Evolutionary conservation across 352 stramenopile genomes (phyloP).

Genomic region (Halophytophthora batemanensis): DNA sequence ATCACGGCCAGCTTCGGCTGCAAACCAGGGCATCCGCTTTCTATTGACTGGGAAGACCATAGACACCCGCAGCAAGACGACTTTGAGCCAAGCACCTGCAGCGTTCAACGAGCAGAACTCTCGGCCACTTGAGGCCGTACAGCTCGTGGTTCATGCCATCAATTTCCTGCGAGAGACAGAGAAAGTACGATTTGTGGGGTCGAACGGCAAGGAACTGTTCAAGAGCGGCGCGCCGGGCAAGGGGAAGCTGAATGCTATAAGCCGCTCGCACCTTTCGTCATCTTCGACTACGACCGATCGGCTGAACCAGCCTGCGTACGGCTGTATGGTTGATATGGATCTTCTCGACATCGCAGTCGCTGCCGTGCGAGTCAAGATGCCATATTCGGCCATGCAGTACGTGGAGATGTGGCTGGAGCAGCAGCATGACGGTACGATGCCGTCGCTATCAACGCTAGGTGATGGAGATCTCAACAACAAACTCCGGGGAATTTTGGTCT

Average conservation of each 20-base stretch:
- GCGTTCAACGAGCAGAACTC: constrained; percentile 1
- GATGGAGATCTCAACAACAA: constrained; percentile 30
- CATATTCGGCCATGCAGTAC: constrained; percentile 87
- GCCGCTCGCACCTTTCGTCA: background rate
- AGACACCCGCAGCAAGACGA: background rate
- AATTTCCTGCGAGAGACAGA: constrained; percentile 81
- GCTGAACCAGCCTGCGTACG: constrained; percentile 42
- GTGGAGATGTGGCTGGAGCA: constrained; percentile 86
- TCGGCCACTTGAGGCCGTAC: constrained; percentile 44
- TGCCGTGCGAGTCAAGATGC: constrained; percentile 75
- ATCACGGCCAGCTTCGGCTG: constrained; percentile 18
- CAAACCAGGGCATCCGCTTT: constrained; percentile 39
- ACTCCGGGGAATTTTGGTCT: constrained; percentile 54
- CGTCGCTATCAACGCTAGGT: constrained; percentile 26
- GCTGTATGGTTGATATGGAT: constrained; percentile 57
- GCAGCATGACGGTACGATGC: constrained; percentile 43
- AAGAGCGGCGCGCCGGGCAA: constrained; percentile 7
- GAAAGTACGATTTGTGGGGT: constrained; percentile 69
- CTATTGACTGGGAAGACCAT: constrained; percentile 27
- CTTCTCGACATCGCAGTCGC: constrained; percentile 62
- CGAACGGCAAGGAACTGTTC: constrained; percentile 33
- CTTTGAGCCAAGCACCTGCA: background rate
- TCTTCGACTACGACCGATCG: background rate
- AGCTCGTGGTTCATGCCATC: constrained; percentile 74
- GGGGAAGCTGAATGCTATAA: constrained; percentile 18